These are phyloP conservation scores for Glebionis coronaria DNA, from an alignment of 129 eudicot genomes.

Conservation along the genomic window DNA sequence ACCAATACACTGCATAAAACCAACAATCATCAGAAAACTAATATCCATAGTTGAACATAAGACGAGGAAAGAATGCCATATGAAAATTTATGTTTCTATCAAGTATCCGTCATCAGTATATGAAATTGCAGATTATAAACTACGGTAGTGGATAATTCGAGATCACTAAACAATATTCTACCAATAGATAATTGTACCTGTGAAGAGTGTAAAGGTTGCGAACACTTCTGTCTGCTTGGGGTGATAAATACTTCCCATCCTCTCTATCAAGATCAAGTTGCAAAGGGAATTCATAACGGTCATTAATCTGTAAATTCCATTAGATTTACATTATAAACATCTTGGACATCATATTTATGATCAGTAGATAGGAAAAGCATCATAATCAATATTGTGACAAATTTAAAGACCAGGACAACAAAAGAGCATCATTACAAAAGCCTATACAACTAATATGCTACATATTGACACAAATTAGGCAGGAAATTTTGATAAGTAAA, in stretches of 20 bases:
- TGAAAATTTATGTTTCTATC: neutral
- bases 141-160: neutral
- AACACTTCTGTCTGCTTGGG: constrained; percentile 79
- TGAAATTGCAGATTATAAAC: neutral
- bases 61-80: neutral
- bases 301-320: constrained; percentile 58
- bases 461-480: neutral
- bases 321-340: neutral
- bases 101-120: neutral
- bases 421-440: constrained; percentile 3
- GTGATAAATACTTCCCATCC: constrained; percentile 72
- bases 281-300: constrained; percentile 86
- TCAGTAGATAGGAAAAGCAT: neutral
- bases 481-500: constrained; percentile 6
- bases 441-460: neutral
- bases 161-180: neutral
- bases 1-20: constrained; percentile 82
- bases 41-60: neutral
- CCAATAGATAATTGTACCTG: constrained; percentile 44
- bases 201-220: constrained; percentile 84
- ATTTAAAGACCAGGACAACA: neutral
- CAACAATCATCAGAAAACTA: constrained; percentile 5
- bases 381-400: no score
- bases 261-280: constrained; percentile 91
- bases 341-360: neutral